Base-by-base conservation (phyloP, 2,329 filamentous ascomycete species). In the Cercospora sp. region DNA sequence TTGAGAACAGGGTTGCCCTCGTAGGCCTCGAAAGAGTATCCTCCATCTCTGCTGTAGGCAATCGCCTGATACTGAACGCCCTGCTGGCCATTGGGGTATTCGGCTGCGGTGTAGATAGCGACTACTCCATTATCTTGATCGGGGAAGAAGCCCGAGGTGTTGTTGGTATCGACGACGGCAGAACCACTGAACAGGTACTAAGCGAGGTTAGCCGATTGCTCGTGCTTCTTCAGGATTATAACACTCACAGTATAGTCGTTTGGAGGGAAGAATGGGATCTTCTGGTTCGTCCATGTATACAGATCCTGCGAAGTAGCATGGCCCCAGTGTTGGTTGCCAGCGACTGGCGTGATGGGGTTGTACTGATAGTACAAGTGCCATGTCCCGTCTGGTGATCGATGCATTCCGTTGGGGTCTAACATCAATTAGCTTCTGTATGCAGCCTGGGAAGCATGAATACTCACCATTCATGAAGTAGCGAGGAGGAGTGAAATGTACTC, bases 341-440 rank as follows among this genome's bases (percentile, higher is more conserved):
- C 84, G 0, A 85, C 81, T 7, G 79, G 77, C 2, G 74, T 82
- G 0, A 81, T 81, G 1, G 85, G 84, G 65, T 86, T 86, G 71
- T 85, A 88, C 74, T 90, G 88, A 72, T 90, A 91, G 77, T 90
- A 90, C 1, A 89, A 71, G 74, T 90, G 89, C 77, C 86, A 91
- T 0, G 81, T 80, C 4, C 86, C 87, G 64, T 87, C 81, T 2
- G 77, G 80, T 69, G 89, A 87, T 5, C 83, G 75, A 68, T 89
- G 88, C 79, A 89, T 83, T 72, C 88, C 88, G 77, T 90, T 90
- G 1, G 88, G 87, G 71, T 90, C 88, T 70, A 12, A 8, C 69
- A 89, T 89, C 82, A 12, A 28, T 65, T 7, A 67, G 30, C 39
- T 6, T 20, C 60, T 8, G 31, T 1, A n/a, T 16, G 5, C n/a